phyloP scores from a whole-genome alignment of 1,139 yeast genomes.

The Pichia terricola region DNA sequence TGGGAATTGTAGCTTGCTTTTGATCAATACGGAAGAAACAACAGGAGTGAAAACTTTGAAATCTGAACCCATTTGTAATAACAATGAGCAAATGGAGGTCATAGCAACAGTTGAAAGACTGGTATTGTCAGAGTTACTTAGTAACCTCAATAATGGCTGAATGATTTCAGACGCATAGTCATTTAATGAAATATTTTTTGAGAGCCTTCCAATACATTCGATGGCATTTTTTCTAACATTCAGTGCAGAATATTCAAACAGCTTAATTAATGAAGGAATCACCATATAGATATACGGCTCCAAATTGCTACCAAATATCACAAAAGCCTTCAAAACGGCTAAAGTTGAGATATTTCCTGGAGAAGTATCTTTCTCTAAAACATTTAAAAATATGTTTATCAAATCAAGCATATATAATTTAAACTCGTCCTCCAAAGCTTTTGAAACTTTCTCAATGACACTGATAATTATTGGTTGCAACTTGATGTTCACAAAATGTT shows the following conservation, averaged over 20 bases:
- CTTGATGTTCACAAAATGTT: slow-evolving; percentile 58
- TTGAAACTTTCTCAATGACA: slow-evolving; percentile 75
- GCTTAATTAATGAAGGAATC: slow-evolving; percentile 70
- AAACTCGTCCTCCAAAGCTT: slow-evolving; percentile 87
- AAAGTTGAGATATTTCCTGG: slow-evolving; percentile 56
- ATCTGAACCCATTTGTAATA: slow-evolving; percentile 76
- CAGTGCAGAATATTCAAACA: slow-evolving; percentile 57
- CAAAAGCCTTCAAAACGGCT: slow-evolving; percentile 75
- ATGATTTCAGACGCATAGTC: slow-evolving; percentile 90
- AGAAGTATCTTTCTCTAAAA: slow-evolving; percentile 69
- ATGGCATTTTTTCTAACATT: slow-evolving; percentile 65
- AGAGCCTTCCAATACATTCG: slow-evolving; percentile 73
- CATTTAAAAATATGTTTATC: slow-evolving; percentile 64
- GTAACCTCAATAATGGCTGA: slow-evolving; percentile 73
- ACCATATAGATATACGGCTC: slow-evolving; percentile 85
- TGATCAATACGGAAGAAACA: slow-evolving; percentile 60
- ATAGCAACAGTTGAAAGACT: slow-evolving; percentile 41
- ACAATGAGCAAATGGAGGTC: slow-evolving; percentile 71
- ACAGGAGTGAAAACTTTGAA: slow-evolving; percentile 84
- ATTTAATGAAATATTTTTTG: slow-evolving; percentile 61
- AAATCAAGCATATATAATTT: slow-evolving; percentile 73
- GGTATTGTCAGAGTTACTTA: slow-evolving; percentile 43
- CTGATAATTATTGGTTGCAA: slow-evolving; percentile 74
- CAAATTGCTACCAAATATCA: slow-evolving; percentile 79
- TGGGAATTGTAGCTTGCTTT: slow-evolving; percentile 58